Evolutionary conservation across 805 yeast species (phyloP).

Genomic region (Pichia sporocuriosa): DNA sequence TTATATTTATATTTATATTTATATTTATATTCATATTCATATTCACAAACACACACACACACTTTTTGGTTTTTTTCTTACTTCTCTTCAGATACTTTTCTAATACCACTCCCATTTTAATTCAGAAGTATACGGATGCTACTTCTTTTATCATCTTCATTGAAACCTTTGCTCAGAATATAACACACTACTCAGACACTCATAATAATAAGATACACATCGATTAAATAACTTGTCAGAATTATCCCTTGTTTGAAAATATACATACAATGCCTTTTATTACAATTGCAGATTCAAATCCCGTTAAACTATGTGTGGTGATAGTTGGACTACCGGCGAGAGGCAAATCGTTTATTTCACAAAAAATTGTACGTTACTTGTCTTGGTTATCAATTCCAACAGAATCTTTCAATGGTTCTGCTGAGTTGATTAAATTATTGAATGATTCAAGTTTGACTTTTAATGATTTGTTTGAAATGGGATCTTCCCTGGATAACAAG

Average conservation of each 20-base stretch:
- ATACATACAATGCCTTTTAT: conserved; percentile 43
- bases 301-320: conserved; percentile 74
- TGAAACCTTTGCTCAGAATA: too few species aligned
- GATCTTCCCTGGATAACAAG: conserved; percentile 39
- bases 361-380: conserved; percentile 85
- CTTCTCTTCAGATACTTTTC: too few species aligned
- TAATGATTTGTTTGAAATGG: conserved; percentile 59
- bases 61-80: too few species aligned
- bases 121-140: too few species aligned
- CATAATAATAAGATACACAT: too few species aligned
- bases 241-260: neutral
- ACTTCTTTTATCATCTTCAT: too few species aligned
- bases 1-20: too few species aligned
- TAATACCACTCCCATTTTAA: too few species aligned
- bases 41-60: too few species aligned
- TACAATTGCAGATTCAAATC: conserved; percentile 54
- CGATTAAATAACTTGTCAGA: neutral
- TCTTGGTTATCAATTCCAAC: conserved; percentile 89
- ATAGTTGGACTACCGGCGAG: conserved; percentile 88
- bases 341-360: conserved; percentile 92
- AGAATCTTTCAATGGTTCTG: conserved; percentile 84
- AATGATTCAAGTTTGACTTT: conserved; percentile 58
- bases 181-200: too few species aligned
- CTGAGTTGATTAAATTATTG: conserved; percentile 58
- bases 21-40: too few species aligned